phyloP scores from a whole-genome alignment of 2,329 filamentous ascomycete species.

The Trichophyton benhamiae region DNA sequence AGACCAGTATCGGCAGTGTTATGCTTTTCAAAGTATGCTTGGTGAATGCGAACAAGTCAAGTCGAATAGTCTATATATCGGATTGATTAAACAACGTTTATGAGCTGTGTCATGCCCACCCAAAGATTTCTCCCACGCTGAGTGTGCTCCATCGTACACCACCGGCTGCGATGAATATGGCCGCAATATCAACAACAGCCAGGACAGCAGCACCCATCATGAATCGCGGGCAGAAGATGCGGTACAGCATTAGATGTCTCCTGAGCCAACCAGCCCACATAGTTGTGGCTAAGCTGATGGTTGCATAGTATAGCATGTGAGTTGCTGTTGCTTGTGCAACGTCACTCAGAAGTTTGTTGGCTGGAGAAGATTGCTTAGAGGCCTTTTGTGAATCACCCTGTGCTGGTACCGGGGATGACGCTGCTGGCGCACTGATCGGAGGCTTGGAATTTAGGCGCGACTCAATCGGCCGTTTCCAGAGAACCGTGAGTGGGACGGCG shows the following conservation, averaged over 20 bases:
- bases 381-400: neutral
- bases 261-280: slow-evolving; percentile 80
- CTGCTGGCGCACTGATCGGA: slow-evolving; percentile 18
- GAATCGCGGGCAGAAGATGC: slow-evolving; percentile 84
- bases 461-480: slow-evolving; percentile 82
- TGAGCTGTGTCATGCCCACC: slow-evolving; percentile 48
- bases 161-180: slow-evolving; percentile 56
- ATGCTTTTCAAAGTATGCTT: neutral
- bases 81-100: neutral
- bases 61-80: neutral
- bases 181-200: slow-evolving; percentile 63
- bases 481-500: slow-evolving; percentile 63
- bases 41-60: neutral
- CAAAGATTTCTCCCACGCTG: slow-evolving; percentile 79
- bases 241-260: slow-evolving; percentile 89
- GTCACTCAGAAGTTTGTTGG: slow-evolving; percentile 47
- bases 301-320: slow-evolving; percentile 71
- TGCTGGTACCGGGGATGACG: slow-evolving; percentile 7
- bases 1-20: neutral
- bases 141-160: slow-evolving; percentile 65
- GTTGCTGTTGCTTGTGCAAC: slow-evolving; percentile 59
- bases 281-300: slow-evolving; percentile 73
- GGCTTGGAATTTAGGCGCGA: slow-evolving; percentile 33
- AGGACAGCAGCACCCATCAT: slow-evolving; percentile 66
- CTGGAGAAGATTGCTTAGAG: slow-evolving; percentile 16